A percentile compares a stretch with the other conserved stretches of the same genome.
phyloP scores from a whole-genome alignment of 441 rosid genomes.

The Eruca vesicaria region DNA sequence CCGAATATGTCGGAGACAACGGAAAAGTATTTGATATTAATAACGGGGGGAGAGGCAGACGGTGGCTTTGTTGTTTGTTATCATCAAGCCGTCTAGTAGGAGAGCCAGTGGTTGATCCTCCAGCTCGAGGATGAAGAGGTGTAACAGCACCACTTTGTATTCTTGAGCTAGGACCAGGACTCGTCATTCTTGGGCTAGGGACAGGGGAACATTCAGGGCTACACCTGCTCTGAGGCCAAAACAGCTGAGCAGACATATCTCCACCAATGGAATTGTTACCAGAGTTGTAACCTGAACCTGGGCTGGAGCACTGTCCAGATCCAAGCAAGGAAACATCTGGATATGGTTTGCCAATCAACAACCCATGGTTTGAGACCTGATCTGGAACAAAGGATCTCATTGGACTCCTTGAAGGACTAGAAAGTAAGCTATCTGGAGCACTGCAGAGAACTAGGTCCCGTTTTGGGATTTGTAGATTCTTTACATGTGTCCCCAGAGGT shows the following conservation, averaged over 20 bases:
- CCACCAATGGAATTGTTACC: conserved; percentile 96
- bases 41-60: conserved; percentile 82
- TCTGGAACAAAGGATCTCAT: conserved; percentile 66
- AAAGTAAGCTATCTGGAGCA: conserved; percentile 94
- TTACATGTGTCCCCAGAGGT: conserved; percentile 53
- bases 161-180: conserved; percentile 94
- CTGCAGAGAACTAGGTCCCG: conserved; percentile 54
- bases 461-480: conserved; percentile 67
- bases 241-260: conserved; percentile 80
- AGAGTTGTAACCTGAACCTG: conserved; percentile 92
- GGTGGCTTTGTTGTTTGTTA: conserved; percentile 69
- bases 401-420: conserved; percentile 99
- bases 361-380: conserved; percentile 59
- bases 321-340: conserved; percentile 58
- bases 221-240: conserved; percentile 91
- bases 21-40: conserved; percentile 64
- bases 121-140: conserved; percentile 80
- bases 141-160: conserved; percentile 93
- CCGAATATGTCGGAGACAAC: conserved; percentile 69
- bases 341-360: conserved; percentile 56
- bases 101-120: conserved; percentile 60
- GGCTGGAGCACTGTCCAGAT: conserved; percentile 96
- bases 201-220: conserved; percentile 96
- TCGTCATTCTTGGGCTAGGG: conserved; percentile 94
- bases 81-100: conserved; percentile 67